Base-by-base conservation (phyloP, 441 rosid genomes). In the Erysimum pusillum region DNA sequence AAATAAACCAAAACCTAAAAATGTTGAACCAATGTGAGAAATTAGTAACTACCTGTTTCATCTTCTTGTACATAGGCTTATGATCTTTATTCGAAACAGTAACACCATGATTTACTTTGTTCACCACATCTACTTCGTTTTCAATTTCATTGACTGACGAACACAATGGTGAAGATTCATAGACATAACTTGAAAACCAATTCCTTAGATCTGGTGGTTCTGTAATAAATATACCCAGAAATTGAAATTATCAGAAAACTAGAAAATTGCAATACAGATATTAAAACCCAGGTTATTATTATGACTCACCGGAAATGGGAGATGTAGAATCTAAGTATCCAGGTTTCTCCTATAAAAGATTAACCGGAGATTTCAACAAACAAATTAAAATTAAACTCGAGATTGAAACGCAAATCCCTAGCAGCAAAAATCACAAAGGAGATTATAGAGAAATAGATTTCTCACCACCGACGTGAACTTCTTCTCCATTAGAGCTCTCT, bases 141-240 rank as follows among this genome's bases (percentile, higher is more conserved):
- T 64, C 81, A 49, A 25, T 35, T 54, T 59, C 65, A 4, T 42
- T 41, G 57, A 25, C 17, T n/a, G 22, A 38, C 36, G 76, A 64
- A 66, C 2, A 32, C 34, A 49, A 52, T 34, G 69, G 70, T 62
- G 53, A 8, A 14, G 74, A 73, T 73, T 78, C 81, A 14, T 73
- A 73, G 38, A 73, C 71, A 58, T 73, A 78, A 73, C 74, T 73
- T 1, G 78, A 18, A 54, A 78, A 78, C 78, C 81, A 78, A n/a
- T 78, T 78, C 67, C 9, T 67, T 36, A 73, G 44, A 61, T 78
- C 81, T 45, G 78, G 78, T 31, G 75, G 71, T 41, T 78, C 82
- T 73, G 67, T 73, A 9, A 2, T 4, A 39, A 65, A 48, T 9
- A 22, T 49, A 39, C 68, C 58, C 59, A 69, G 10, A 42, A 9